Evolutionary conservation across 148 eudicot genomes (phyloP).

Genomic region (Linanthus parryae): DNA sequence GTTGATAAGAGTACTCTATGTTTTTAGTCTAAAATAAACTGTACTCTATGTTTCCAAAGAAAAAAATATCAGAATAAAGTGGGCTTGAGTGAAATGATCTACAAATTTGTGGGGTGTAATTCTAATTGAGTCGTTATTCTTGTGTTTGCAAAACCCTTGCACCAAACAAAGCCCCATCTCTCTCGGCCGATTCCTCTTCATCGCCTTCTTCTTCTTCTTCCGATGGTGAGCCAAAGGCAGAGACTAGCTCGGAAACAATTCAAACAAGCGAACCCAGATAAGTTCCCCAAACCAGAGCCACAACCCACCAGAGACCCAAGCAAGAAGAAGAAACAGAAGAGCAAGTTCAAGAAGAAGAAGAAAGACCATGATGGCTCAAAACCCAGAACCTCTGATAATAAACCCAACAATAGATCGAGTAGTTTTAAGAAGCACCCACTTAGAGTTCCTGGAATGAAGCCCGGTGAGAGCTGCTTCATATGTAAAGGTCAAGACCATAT

Average conservation of each 20-base stretch:
- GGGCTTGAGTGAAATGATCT: too few species aligned
- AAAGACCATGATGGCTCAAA: neutral
- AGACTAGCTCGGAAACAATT: constrained; percentile 3
- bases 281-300: constrained; percentile 1
- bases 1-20: too few species aligned
- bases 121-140: too few species aligned
- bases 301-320: neutral
- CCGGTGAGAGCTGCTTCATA: constrained; percentile 91
- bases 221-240: constrained; percentile 13
- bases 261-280: constrained; percentile 5
- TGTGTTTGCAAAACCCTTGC: too few species aligned
- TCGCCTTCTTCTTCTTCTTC: too few species aligned
- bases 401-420: neutral
- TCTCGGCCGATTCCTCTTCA: too few species aligned
- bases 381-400: too few species aligned
- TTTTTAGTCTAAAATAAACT: too few species aligned
- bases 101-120: too few species aligned
- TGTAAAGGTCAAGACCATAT: constrained; percentile 76
- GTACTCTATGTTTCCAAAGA: too few species aligned
- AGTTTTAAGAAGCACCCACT: constrained; percentile 44
- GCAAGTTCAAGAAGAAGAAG: neutral
- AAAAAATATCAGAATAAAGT: too few species aligned
- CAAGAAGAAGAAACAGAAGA: constrained; percentile 1
- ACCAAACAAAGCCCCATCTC: too few species aligned
- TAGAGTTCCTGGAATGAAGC: constrained; percentile 87